These are phyloP conservation scores for Cyberlindnera maritima DNA, from an alignment of 805 yeast species.

Conservation along the genomic window DNA sequence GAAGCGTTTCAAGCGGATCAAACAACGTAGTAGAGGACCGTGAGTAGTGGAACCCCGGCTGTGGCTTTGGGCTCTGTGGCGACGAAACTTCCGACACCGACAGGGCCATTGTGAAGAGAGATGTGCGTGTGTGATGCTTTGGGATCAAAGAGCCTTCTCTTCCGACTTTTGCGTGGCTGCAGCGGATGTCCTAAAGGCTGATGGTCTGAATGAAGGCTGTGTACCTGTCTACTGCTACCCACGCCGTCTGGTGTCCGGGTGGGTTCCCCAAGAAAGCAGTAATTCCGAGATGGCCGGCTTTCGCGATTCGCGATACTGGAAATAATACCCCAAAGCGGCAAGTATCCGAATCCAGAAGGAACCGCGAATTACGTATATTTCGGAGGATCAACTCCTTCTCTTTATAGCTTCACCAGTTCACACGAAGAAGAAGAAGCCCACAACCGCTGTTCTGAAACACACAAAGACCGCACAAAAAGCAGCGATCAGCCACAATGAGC, in stretches of 20 bases:
- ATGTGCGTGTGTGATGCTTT: no score
- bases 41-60: not conserved
- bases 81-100: conserved; percentile 4
- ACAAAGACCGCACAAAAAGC: no score
- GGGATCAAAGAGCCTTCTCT: no score
- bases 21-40: not conserved
- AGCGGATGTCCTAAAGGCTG: no score
- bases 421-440: no score
- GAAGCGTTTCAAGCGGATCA: conserved; percentile 2
- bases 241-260: no score
- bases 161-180: not conserved
- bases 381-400: not conserved
- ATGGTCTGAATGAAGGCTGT: no score
- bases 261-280: no score
- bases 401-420: no score
- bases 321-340: not conserved
- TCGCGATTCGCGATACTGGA: not conserved
- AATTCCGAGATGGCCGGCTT: no score
- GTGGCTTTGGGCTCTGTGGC: conserved; percentile 9
- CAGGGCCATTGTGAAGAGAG: conserved; percentile 5
- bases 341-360: not conserved
- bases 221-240: no score
- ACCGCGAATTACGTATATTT: conserved; percentile 1
- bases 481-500: conserved; percentile 20
- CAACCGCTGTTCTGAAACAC: no score